Percentiles rank a stretch among this genome's conserved stretches.
These are phyloP conservation scores for Phytophthora citricola DNA, from an alignment of 352 stramenopile species.

Conservation along the genomic window DNA sequence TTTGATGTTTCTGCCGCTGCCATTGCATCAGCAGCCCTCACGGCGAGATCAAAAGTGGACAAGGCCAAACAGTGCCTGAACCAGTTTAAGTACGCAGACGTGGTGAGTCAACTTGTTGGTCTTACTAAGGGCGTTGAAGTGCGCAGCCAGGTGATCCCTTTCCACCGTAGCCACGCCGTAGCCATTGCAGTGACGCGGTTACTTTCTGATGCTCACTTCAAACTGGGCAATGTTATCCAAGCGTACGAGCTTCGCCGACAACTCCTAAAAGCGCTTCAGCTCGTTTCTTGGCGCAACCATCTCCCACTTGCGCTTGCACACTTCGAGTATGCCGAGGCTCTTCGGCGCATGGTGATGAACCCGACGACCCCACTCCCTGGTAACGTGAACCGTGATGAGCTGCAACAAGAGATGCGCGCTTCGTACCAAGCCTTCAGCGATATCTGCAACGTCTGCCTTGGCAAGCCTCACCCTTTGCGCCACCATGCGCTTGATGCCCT, in stretches of 20 bases:
- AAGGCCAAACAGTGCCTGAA: conserved; percentile 39
- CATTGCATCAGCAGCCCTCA: conserved; percentile 15
- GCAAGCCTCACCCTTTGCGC: conserved; percentile 36
- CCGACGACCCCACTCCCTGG: conserved; percentile 19
- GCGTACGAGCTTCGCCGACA: conserved; percentile 38
- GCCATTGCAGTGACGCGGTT: conserved; percentile 37
- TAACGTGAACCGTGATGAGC: conserved; percentile 28
- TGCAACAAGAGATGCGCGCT: conserved; percentile 39
- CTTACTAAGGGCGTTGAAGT: conserved; percentile 36
- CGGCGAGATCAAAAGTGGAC: conserved; percentile 22
- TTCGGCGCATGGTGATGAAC: conserved; percentile 39
- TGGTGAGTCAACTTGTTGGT: conserved; percentile 27
- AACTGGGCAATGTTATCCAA: conserved; percentile 42
- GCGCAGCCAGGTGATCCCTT: conserved; percentile 26
- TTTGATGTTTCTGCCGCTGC: conserved; percentile 19
- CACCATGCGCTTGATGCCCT: conserved; percentile 33
- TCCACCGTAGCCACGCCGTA: conserved; percentile 43
- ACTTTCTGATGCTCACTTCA: conserved; percentile 48
- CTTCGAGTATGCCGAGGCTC: conserved; percentile 44
- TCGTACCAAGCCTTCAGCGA: conserved; percentile 41
- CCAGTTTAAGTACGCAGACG: conserved; percentile 41
- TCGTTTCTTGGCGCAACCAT: conserved; percentile 38
- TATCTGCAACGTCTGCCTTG: conserved; percentile 47
- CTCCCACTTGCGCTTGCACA: conserved; percentile 47
- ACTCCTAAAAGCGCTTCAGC: conserved; percentile 35